Base-by-base conservation (phyloP, 2,329 filamentous ascomycete genomes). In the Diaporthe sp. region DNA sequence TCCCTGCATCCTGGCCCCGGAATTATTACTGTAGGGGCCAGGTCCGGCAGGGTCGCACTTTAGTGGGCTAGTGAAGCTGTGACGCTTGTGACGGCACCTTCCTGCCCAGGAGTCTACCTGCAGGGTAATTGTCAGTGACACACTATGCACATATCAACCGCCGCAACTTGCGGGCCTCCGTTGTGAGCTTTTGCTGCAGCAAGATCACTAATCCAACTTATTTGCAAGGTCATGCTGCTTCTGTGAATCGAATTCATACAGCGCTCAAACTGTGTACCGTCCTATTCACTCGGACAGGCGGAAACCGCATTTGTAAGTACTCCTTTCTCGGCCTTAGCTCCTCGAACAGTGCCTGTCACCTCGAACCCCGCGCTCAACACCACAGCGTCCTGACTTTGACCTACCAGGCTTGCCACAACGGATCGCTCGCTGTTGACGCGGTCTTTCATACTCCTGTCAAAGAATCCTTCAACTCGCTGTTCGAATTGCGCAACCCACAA, bases 291-390 rank as follows among this genome's bases (percentile, higher is more conserved):
- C 46, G 34, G 65, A 53, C 17, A 53, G n/a, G 49, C 49, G 65
- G 65, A 12, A 69, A 55, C 25, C 65, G 49, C 49, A 69, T 69
- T 69, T 69, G 71, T 67, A 65, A 73, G 71, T 73, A 42, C 19
- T 61, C 57, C 58, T 65, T n/a, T 65, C n/a, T 12, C 13, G 25
- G 25, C n/a, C 19, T 59, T 72, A 61, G 55, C 69, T 57, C 37
- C 42, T 57, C 58, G 59, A 53, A 46, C 70, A 22, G 46, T 17
- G 31, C 31, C 49, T 28, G 37, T 37, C 25, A 37, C 58, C 62
- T 44, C 55, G n/a, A 61, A 73, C 71, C 71, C 71, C 71, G 71
- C 71, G 58, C 61, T 73, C 71, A 57, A 31, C 34, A 42, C 46
- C n/a, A 42, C 65, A 2, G 34, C 65, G 17, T 55, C 46, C 49